Conservation (phyloP, 129 eudicot genomes). For the Pseudognaphalium luteoalbum region DNA sequence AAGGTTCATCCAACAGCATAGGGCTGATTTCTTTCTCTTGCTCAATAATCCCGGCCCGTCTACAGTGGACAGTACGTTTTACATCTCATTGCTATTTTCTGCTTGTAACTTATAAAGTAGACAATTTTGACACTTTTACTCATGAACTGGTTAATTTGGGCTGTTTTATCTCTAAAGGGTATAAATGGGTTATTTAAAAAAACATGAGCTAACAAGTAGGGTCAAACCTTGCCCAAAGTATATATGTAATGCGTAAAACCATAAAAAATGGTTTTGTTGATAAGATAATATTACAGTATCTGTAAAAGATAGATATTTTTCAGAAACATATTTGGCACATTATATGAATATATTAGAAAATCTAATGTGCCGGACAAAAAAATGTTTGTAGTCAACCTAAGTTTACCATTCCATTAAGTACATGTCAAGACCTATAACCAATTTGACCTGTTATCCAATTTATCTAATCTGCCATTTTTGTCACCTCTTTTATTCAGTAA, state of each 20-base stretch:
- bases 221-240: too few relatives aligned
- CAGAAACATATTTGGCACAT: too few relatives aligned
- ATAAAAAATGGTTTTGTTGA: too few relatives aligned
- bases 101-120: neutral
- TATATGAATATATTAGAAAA: too few relatives aligned
- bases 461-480: too few relatives aligned
- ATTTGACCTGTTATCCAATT: too few relatives aligned
- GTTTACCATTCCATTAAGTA: neutral
- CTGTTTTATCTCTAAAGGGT: neutral
- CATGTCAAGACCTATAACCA: too few relatives aligned
- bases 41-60: conserved; percentile 52
- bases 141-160: neutral
- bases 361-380: too few relatives aligned
- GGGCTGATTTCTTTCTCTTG: conserved; percentile 71
- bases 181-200: too few relatives aligned
- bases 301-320: too few relatives aligned
- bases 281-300: neutral
- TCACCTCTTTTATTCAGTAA: neutral
- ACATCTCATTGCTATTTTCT: neutral
- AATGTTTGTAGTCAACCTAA: neutral
- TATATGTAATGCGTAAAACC: too few relatives aligned
- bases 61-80: conserved; percentile 67
- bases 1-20: conserved; percentile 68
- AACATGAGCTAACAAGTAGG: too few relatives aligned
- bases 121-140: neutral